phyloP scores from a whole-genome alignment of 805 yeast genomes.

The Zygosaccharomyces rouxii region DNA sequence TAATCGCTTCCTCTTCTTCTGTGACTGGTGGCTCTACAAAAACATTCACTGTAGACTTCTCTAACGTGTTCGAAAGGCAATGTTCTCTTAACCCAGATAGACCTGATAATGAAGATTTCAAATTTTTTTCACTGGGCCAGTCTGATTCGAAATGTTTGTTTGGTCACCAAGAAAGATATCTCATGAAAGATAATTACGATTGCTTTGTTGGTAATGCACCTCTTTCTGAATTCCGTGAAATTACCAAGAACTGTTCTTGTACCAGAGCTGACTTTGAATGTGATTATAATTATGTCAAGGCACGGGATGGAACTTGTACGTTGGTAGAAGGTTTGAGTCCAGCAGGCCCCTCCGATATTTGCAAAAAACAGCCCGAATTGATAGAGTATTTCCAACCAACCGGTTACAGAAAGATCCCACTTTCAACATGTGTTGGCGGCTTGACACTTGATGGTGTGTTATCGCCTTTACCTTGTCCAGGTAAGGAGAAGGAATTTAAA shows the following conservation, averaged over 20 bases:
- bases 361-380: constrained; percentile 48
- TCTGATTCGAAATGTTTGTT: constrained; percentile 54
- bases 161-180: constrained; percentile 62
- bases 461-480: constrained; percentile 77
- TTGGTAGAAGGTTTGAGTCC: constrained; percentile 72
- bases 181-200: constrained; percentile 52
- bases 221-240: constrained; percentile 51
- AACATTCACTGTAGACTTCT: constrained; percentile 55
- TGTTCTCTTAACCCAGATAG: constrained; percentile 48
- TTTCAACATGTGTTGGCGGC: constrained; percentile 85
- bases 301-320: constrained; percentile 77
- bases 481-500: constrained; percentile 62
- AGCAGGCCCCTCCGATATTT: constrained; percentile 56
- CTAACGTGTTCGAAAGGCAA: constrained; percentile 46
- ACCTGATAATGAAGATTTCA: constrained; percentile 53
- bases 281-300: constrained; percentile 76
- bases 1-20: constrained; percentile 51
- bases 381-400: constrained; percentile 82
- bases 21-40: constrained; percentile 44
- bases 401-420: constrained; percentile 83
- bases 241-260: constrained; percentile 70
- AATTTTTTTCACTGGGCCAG: constrained; percentile 58
- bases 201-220: constrained; percentile 67
- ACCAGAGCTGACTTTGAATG: constrained; percentile 87
- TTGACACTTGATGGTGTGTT: constrained; percentile 56